Base-by-base conservation (phyloP, 73 alveolate species). In the Paramecium primaurelia region DNA sequence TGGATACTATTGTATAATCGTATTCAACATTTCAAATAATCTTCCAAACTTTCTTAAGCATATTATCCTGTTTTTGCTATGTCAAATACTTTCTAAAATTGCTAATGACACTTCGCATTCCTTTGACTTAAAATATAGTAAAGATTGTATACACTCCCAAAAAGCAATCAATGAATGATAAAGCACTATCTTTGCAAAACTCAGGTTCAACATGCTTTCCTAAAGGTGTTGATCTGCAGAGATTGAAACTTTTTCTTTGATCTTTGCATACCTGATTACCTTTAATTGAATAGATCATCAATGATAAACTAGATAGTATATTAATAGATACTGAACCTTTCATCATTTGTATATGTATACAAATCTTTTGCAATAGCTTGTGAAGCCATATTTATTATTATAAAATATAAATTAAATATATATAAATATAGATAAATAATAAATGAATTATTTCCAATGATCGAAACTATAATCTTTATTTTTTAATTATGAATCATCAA, bases 191-290 rank as follows among this genome's bases (percentile, higher is more conserved):
- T 51, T 59, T 59, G 75, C 94, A 89, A 47, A 71, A 44, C 38
- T 89, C 91, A 28, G 90, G 91, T 45, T 89, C 94, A 25, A 89
- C 92, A 54, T 71, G 84, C 68, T 71, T 89, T 42, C 94, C 94
- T 14, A 89, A 73, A 54, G 88, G 85, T 14, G 94, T 89, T 37
- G 90, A 68, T 89, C 94, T 69, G 38, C 94, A 89, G 36, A 89
- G 75, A 58, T 89, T 89, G 68, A 89, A 89, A 49, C 89, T 83
- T 68, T 89, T 89, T 89, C 94, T 69, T 89, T 89, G 45, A 32
- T 77, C 75, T 32, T 89, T 89, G 75, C 94, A 89, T 38, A 51
- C 94, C 11, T 71, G 51, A 73, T 89, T 89, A 30, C 86, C 94
- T 68, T 89, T 89, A 49, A 89, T 89, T 20, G 92, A 69, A 36